A percentile compares a stretch with the other conserved stretches of the same genome.
These are phyloP conservation scores for Rhodofomes roseus DNA, from an alignment of 1,284 basidiomycete genomes.

Conservation along the genomic window DNA sequence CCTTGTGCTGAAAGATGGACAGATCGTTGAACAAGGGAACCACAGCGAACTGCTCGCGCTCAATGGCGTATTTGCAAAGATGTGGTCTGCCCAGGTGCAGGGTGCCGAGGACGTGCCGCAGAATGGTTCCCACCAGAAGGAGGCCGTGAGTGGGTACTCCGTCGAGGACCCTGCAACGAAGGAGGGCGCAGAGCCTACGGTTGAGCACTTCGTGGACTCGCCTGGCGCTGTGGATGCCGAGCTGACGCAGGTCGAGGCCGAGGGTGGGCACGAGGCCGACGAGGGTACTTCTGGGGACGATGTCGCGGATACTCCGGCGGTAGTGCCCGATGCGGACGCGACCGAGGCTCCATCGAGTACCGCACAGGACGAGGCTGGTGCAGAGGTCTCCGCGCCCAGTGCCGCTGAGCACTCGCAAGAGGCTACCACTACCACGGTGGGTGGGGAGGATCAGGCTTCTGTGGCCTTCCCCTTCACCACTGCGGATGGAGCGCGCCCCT, in stretches of 20 bases:
- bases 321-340: slow-evolving; percentile 1
- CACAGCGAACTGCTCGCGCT: slow-evolving; percentile 69
- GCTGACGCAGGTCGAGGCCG: slow-evolving; percentile 6
- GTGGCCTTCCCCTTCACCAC: slow-evolving; percentile 3
- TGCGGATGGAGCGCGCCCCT: slow-evolving; percentile 9
- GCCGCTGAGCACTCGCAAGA: background rate
- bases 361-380: background rate
- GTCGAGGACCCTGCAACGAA: slow-evolving; percentile 22
- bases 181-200: slow-evolving; percentile 18
- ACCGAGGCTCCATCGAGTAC: slow-evolving; percentile 9
- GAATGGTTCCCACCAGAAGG: slow-evolving; percentile 30
- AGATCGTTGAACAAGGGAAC: slow-evolving; percentile 74
- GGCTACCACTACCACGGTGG: background rate
- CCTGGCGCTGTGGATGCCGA: background rate
- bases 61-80: slow-evolving; percentile 70
- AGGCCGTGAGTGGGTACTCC: slow-evolving; percentile 42
- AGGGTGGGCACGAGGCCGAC: background rate
- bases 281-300: background rate
- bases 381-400: background rate
- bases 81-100: slow-evolving; percentile 80
- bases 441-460: background rate
- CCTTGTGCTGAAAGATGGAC: slow-evolving; percentile 77
- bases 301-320: background rate
- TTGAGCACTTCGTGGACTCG: slow-evolving; percentile 13
- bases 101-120: slow-evolving; percentile 44